Percentiles rank a stretch among this genome's conserved stretches.
phyloP scores from a whole-genome alignment of 2,329 filamentous ascomycete species.

The Zymoseptoria passerinii region DNA sequence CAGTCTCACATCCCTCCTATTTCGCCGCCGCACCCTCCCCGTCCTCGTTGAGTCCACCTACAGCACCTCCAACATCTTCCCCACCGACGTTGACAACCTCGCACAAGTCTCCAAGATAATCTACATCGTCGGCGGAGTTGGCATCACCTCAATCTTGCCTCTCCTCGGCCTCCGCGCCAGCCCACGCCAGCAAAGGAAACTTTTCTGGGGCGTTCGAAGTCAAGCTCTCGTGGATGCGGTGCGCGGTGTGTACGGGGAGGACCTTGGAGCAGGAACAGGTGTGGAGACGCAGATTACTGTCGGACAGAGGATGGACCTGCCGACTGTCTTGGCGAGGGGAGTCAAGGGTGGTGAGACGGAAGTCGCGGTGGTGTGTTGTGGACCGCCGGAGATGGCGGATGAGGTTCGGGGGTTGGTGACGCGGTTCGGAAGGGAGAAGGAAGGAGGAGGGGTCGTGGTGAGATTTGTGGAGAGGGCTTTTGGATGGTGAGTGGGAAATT shows the following conservation, averaged over 20 bases:
- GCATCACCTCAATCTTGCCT: constrained; percentile 40
- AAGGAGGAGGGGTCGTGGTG: not conserved
- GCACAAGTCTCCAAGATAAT: constrained; percentile 27
- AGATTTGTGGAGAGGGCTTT: not conserved
- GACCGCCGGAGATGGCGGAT: constrained; percentile 36
- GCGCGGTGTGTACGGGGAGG: not conserved
- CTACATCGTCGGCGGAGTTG: constrained; percentile 42
- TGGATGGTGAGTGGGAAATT: not conserved
- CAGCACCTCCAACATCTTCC: constrained; percentile 1
- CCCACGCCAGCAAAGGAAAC: constrained; percentile 24
- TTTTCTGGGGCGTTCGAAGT: constrained; percentile 31
- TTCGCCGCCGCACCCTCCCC: constrained; percentile 1
- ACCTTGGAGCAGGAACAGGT: constrained; percentile 1
- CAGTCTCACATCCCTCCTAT: constrained; percentile 31
- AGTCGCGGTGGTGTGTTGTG: constrained; percentile 36
- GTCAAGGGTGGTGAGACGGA: constrained; percentile 19
- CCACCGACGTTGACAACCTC: constrained; percentile 1
- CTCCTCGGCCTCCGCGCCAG: constrained; percentile 26
- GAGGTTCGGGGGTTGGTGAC: constrained; percentile 31
- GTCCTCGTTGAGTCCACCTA: constrained; percentile 37
- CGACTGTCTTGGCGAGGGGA: constrained; percentile 27
- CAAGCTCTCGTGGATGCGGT: constrained; percentile 22
- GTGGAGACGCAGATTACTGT: constrained; percentile 29
- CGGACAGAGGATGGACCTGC: constrained; percentile 30
- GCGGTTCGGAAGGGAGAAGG: not conserved